Percentiles rank a stretch among this genome's conserved stretches.
Evolutionary conservation across 2,329 filamentous ascomycete species (phyloP).

Genomic region (Pyrenophora seminiperda): DNA sequence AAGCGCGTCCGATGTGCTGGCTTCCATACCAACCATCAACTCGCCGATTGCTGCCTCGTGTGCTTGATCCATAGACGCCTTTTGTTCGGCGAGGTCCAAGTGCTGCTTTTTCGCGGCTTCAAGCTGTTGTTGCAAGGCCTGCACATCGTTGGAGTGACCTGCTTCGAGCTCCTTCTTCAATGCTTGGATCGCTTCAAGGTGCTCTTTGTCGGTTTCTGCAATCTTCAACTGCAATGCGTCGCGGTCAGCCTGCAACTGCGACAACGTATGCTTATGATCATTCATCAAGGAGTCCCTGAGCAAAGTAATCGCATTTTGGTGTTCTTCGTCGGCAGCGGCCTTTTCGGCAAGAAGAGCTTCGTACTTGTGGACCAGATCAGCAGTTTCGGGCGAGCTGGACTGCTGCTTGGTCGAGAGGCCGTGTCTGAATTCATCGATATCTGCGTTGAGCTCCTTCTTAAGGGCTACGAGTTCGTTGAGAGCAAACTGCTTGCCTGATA

Average conservation of each 20-base stretch:
- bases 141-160: conserved; percentile 36
- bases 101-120: conserved; percentile 36
- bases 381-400: conserved; percentile 19
- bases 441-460: conserved; percentile 27
- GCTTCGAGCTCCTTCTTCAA: conserved; percentile 38
- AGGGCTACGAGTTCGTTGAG: conserved; percentile 34
- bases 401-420: conserved; percentile 27
- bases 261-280: conserved; percentile 32
- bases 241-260: conserved; percentile 34
- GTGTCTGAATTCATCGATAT: conserved; percentile 29
- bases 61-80: conserved; percentile 34
- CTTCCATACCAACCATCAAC: conserved; percentile 43
- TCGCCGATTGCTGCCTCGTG: conserved; percentile 46
- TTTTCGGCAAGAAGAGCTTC: conserved; percentile 37
- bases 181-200: conserved; percentile 39
- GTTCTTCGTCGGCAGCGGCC: conserved; percentile 32
- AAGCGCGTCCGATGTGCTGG: conserved; percentile 39
- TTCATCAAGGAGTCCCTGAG: conserved; percentile 36
- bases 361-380: conserved; percentile 34
- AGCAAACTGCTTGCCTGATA: conserved; percentile 30
- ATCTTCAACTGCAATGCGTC: conserved; percentile 30
- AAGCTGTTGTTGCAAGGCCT: conserved; percentile 32
- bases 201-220: conserved; percentile 35
- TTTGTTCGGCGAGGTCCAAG: conserved; percentile 36
- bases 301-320: conserved; percentile 33